phyloP scores from a whole-genome alignment of 768 basidiomycete species.

The Auriculariales sp. region DNA sequence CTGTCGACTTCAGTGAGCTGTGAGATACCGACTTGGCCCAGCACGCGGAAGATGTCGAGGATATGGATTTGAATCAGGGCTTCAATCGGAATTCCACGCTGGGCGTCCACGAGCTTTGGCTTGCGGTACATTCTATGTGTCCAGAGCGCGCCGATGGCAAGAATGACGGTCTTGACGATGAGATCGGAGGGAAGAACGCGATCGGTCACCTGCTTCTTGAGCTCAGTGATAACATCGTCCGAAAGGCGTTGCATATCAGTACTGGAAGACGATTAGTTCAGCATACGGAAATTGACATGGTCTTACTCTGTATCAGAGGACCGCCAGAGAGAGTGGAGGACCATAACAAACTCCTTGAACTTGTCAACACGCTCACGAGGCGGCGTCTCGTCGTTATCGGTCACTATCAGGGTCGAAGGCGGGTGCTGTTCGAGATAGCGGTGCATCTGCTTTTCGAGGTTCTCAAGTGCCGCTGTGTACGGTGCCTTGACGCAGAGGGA shows the following conservation, averaged over 20 bases:
- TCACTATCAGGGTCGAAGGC: too few relatives aligned
- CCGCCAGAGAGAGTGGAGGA: constrained; percentile 66
- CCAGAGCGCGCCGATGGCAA: constrained; percentile 74
- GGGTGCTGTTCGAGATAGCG: constrained; percentile 2
- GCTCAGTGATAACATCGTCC: constrained; percentile 35
- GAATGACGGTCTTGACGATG: constrained; percentile 57
- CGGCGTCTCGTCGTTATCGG: constrained; percentile 20
- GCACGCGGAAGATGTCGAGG: constrained; percentile 42
- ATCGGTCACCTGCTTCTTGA: constrained; percentile 45
- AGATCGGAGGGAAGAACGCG: constrained; percentile 61
- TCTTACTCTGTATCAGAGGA: constrained; percentile 41
- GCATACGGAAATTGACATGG: constrained; percentile 5
- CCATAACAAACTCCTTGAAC: constrained; percentile 62
- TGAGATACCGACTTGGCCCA: constrained; percentile 50
- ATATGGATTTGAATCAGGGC: constrained; percentile 53
- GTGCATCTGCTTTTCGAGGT: constrained; percentile 37
- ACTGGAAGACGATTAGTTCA: constrained; percentile 15
- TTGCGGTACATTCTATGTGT: constrained; percentile 59
- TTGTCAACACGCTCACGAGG: constrained; percentile 41
- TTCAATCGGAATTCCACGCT: constrained; percentile 32
- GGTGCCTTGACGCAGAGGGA: constrained; percentile 77
- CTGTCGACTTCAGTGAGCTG: constrained; percentile 38
- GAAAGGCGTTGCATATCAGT: constrained; percentile 23
- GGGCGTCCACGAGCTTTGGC: constrained; percentile 14
- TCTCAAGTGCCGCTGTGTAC: constrained; percentile 79